phyloP scores from a whole-genome alignment of 73 alveolate species.

The Paramecium biaurelia region DNA sequence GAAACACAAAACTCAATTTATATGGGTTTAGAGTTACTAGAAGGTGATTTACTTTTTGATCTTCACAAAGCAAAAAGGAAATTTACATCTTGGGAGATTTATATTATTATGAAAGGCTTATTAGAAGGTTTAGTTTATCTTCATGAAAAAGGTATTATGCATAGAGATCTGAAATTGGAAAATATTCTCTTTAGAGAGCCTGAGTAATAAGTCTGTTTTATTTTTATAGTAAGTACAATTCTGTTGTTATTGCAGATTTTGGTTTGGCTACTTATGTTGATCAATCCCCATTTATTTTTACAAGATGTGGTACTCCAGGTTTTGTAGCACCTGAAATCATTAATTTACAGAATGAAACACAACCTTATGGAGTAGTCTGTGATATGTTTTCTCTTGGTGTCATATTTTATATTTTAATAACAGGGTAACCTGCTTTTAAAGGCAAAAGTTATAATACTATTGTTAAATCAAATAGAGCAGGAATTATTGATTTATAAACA shows the following conservation, averaged over 20 bases:
- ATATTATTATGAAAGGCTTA: not conserved
- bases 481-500: not conserved
- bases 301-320: conserved; percentile 63
- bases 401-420: not conserved
- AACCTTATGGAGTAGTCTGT: not conserved
- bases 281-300: not conserved
- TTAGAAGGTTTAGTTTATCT: not conserved
- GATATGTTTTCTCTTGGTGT: not conserved
- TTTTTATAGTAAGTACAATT: not conserved
- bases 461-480: not conserved
- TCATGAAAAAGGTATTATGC: conserved; percentile 46
- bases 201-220: not conserved
- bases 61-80: not conserved
- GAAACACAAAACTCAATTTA: conserved; percentile 44
- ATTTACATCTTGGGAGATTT: not conserved
- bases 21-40: conserved; percentile 28
- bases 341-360: not conserved
- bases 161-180: conserved; percentile 56
- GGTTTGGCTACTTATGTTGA: conserved; percentile 61
- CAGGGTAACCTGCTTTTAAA: not conserved
- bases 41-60: conserved; percentile 44
- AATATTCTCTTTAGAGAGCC: conserved; percentile 21
- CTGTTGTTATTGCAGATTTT: conserved; percentile 55
- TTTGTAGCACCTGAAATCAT: conserved; percentile 63
- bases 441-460: not conserved